Evolutionary conservation across 441 rosid species (phyloP), one percentile per base, ranked within the genome.

Genomic region (Aquilaria agallochum): DNA sequence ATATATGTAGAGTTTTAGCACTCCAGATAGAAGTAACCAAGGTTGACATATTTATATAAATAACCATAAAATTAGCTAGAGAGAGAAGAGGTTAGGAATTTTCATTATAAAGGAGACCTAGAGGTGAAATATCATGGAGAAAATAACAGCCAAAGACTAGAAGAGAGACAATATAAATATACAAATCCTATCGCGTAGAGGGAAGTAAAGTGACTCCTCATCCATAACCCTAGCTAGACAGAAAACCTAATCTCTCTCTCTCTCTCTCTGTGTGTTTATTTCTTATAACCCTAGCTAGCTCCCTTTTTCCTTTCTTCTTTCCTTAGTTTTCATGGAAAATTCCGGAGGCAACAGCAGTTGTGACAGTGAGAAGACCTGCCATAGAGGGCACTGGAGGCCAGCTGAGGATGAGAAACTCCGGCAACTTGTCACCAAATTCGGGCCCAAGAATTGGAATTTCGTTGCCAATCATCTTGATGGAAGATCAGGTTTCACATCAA

Each of bases 361-460:
- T 64, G 73, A 68, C 49, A 60, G 61, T 50, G 71, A 63, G 67
- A 78, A 60, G 15, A 83, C 78, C 80, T 72, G 92, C 69, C 75
- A 65, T 2, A 78, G 88, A 72, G 88, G 90, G 5, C 90, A 85
- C 53, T 85, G 86, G 88, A 80, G 90, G 62, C 82, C 90, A 31
- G 68, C 74, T 8, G 88, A 85, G 67, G 85, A 85, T 55, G 86
- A 76, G 5, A 78, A 78, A 53, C 88, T 85, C 61, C 64, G 67
- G 61, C 74, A 72, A 67, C 79, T 85, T 59, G 88, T 82, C 9
- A 58, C 71, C 20, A 76, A 73, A 15, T 72, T 59, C 20, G 90
- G 90, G 52, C 84, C 90, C 31, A 79, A 78, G 44, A 85, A 86
- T 71, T 86, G 92, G 92, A 86, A 86, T 78, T 81, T 80, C 69